Base-by-base conservation (phyloP, 352 stramenopile species). In the Globisporangium abappressorium region DNA sequence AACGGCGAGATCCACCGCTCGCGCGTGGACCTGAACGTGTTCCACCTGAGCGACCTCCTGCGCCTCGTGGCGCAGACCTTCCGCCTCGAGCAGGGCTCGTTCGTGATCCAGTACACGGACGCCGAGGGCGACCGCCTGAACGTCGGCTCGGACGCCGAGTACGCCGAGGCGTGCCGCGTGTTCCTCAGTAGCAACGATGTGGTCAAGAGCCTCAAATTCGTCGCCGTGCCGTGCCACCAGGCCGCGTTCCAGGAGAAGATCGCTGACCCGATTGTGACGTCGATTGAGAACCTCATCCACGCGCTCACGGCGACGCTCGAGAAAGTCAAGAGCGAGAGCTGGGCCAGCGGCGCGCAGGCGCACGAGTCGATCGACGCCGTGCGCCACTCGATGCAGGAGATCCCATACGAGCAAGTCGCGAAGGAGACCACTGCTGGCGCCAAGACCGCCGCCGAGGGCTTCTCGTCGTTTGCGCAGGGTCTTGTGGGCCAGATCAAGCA, bases 1-100 rank as follows among this genome's bases (percentile, higher is more conserved):
- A 90, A 88, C 59, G 85, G 85, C 5, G 85, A 93, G 60, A 88
- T 93, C 65, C 85, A 93, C 76, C 84, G 85, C 71, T 81, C 75
- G 36, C 80, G 85, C 72, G 82, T 93, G 60, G 80, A 92, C 55
- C 68, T 92, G 12, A 72, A 60, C 57, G 56, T 66, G 30, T 87
- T 93, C 62, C 75, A 75, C 20, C 68, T 91, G n/a, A 30, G 57
- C 30, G 66, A 82, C 49, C 75, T 93, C 18, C 69, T 72, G 65
- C 75, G 76, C 57, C 72, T 93, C 56, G 84, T 92, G 61, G 73
- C 64, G 56, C 61, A 78, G 70, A 92, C 84, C 46, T 93, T 92
- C 68, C 59, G 65, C 36, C 65, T 92, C 53, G 66, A 75, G 33
- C 66, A 71, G 15, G 76, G 71, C 47, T 67, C 78, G 38, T 92